Evolutionary conservation across 768 basidiomycete genomes (phyloP).

Genomic region (Tephrocybe sp.): DNA sequence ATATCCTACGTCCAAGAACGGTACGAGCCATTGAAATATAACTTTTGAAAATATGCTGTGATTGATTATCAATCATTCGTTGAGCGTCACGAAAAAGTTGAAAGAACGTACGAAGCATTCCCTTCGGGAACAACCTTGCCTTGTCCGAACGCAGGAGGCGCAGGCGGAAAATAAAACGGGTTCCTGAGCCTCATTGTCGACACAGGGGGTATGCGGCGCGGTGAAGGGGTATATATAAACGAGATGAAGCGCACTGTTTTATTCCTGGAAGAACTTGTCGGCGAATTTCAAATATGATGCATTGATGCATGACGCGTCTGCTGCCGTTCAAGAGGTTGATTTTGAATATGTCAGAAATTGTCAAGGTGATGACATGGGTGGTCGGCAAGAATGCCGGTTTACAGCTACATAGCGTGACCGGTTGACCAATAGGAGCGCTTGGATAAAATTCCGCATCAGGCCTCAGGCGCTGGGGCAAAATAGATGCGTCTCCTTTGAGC

Average conservation of each 20-base stretch:
- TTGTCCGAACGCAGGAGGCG: constrained; percentile 47
- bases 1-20: constrained; percentile 56
- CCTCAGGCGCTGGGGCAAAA: not conserved
- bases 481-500: not conserved
- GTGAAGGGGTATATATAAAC: not conserved
- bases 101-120: constrained; percentile 31
- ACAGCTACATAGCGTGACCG: no score
- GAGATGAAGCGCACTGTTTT: not conserved
- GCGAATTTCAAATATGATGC: no score
- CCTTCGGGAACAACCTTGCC: constrained; percentile 45
- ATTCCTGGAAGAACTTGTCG: not conserved
- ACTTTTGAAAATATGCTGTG: constrained; percentile 45
- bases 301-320: no score
- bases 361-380: no score
- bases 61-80: not conserved
- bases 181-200: constrained; percentile 28
- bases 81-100: not conserved
- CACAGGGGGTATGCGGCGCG: not conserved
- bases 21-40: constrained; percentile 50
- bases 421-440: no score
- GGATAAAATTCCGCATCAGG: no score
- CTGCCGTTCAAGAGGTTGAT: no score
- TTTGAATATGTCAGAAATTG: no score
- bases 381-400: no score
- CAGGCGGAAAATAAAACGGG: constrained; percentile 40